Base-by-base conservation (phyloP, 2,329 filamentous ascomycete genomes). In the Penicillium sp. region DNA sequence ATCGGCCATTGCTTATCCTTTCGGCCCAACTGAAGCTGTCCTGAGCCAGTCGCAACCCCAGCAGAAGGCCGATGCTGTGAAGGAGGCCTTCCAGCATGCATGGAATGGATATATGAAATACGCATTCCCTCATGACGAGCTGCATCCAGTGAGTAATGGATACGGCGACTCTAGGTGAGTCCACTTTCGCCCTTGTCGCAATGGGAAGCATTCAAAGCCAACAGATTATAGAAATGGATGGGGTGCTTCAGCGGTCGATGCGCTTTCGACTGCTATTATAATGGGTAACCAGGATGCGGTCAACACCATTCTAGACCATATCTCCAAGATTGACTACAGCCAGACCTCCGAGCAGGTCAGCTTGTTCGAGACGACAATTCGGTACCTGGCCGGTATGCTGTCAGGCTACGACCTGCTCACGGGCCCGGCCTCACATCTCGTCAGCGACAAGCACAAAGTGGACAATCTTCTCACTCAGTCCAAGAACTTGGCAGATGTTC, bases 311-410 rank as follows among this genome's bases (percentile, higher is more conserved):
- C 68, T 95, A 16, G 74, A 84, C 5, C 84, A 83, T 62, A 78
- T 95, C 37, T 77, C 81, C 0, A 78, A 69, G 0, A 84, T 94
- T 59, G 74, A 94, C 66, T 95, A 87, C 61, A 77, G 77, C 34
- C 71, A 74, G 9, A 86, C 84, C 1, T 60, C 74, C 2, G 67
- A 74, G 1, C 68, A 74, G 8, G 81, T 95, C 40, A 91, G 85
- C 29, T 69, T 95, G 6, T 95, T 95, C 60, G 89, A 95, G 69
- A 94, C 88, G 0, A 95, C 87, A 0, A 95, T 95, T 61, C 83
- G 89, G 23, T 95, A 95, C 60, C 71, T 95, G 1, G 89, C 81
- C 8, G 89, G 89, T 13, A 75, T 95, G 58, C 63, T 95, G 7
- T 86, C 89, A 2, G 87, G 84, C 4, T 77, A 76, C 56, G 75